phyloP scores from a whole-genome alignment of 2,329 filamentous ascomycete genomes.

The Gaeumannomyces tritici region DNA sequence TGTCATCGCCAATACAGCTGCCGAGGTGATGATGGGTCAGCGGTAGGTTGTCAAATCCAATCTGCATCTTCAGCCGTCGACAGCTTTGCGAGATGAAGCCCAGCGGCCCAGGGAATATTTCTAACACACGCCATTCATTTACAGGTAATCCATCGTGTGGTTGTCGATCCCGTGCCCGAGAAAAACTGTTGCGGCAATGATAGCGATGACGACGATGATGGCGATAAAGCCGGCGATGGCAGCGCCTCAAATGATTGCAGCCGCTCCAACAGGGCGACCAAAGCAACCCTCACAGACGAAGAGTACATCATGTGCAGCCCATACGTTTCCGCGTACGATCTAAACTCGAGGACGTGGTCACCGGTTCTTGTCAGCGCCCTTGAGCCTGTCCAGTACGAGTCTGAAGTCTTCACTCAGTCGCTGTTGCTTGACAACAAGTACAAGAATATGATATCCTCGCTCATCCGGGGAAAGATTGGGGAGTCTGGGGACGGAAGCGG shows the following conservation, averaged over 20 bases:
- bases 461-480: background rate
- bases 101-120: no score
- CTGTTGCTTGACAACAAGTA: background rate
- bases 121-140: no score
- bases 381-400: background rate
- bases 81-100: no score
- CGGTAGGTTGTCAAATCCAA: no score
- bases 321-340: background rate
- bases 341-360: background rate
- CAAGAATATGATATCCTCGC: background rate
- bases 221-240: no score
- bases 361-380: background rate
- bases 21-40: no score
- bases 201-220: no score
- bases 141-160: no score
- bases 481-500: background rate
- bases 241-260: no score
- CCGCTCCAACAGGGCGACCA: background rate
- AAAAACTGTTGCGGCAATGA: no score
- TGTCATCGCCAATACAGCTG: background rate
- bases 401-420: background rate
- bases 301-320: background rate
- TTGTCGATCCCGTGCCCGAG: no score
- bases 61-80: no score
- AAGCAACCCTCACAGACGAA: background rate